Evolutionary conservation across 169 alveolate genomes (phyloP).

Genomic region (Plasmodium reichenowi): DNA sequence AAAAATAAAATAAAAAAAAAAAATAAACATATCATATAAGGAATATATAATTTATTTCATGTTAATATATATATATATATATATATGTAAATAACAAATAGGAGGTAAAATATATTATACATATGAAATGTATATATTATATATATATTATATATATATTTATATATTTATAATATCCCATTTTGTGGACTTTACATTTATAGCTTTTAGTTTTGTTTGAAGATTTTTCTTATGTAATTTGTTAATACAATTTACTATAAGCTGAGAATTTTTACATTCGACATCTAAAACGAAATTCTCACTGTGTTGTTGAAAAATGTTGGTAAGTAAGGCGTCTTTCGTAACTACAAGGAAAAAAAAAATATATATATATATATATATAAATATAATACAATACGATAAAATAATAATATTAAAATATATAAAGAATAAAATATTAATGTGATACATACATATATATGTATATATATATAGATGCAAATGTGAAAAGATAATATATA

Average conservation of each 20-base stretch:
- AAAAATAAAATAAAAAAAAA: neutral
- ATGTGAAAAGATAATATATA: neutral
- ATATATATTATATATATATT: neutral
- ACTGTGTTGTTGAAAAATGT: constrained; percentile 10
- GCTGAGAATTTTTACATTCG: constrained; percentile 37
- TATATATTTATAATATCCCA: neutral
- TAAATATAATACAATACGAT: neutral
- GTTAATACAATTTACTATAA: constrained; percentile 57
- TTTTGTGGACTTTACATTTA: constrained; percentile 18
- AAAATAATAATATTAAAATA: too few species aligned
- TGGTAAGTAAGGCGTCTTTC: constrained; percentile 46
- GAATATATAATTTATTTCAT: too few species aligned
- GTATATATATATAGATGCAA: neutral
- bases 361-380: neutral
- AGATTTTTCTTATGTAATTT: constrained; percentile 54
- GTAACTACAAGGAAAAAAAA: constrained; percentile 18
- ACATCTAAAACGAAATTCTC: constrained; percentile 12
- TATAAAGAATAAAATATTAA: too few species aligned
- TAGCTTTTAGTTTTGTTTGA: constrained; percentile 55
- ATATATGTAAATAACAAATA: neutral
- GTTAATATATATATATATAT: neutral
- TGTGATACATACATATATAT: neutral
- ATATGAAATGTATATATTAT: too few species aligned
- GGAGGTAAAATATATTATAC: neutral
- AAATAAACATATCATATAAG: neutral